Conservation (phyloP, 805 yeast genomes). For the Ogataea naganishii region DNA sequence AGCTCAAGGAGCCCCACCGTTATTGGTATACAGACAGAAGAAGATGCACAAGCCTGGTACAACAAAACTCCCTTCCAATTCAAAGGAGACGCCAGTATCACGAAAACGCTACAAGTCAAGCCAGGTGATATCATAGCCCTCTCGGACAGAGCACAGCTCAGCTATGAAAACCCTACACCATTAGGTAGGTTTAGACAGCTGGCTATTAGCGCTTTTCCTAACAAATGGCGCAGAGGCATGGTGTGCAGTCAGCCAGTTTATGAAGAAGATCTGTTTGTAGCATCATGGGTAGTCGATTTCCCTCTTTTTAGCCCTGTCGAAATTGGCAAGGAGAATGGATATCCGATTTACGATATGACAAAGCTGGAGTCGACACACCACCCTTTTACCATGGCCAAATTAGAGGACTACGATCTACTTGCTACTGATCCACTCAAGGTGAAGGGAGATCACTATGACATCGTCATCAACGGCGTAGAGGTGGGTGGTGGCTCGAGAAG, state of each 20-base stretch:
- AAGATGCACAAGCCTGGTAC: slow-evolving; percentile 36
- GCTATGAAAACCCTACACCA: slow-evolving; percentile 95
- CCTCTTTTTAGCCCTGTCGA: slow-evolving; percentile 84
- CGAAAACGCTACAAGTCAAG: slow-evolving; percentile 30
- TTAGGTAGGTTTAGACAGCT: slow-evolving; percentile 79
- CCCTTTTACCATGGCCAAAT: slow-evolving; percentile 90
- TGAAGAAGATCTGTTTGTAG: slow-evolving; percentile 39
- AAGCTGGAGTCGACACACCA: slow-evolving; percentile 76
- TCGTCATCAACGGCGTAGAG: slow-evolving; percentile 91
- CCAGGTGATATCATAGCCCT: slow-evolving; percentile 73
- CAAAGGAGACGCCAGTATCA: slow-evolving; percentile 6
- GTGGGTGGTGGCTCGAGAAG: slow-evolving; percentile 97
- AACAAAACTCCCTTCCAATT: slow-evolving; percentile 8
- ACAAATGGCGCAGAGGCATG: slow-evolving; percentile 35
- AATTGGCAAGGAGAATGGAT: slow-evolving; percentile 22
- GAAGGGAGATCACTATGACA: slow-evolving; percentile 87
- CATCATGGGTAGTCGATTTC: slow-evolving; percentile 84
- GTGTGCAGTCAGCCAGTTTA: slow-evolving; percentile 7
- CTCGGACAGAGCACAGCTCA: slow-evolving; percentile 56
- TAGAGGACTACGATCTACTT: slow-evolving; percentile 56
- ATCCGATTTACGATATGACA: slow-evolving; percentile 51
- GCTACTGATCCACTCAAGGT: slow-evolving; percentile 50
- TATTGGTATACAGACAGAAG: slow-evolving; percentile 36
- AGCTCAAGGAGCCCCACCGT: slow-evolving; percentile 50
- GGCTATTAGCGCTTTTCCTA: slow-evolving; percentile 48